Evolutionary conservation across 2,329 filamentous ascomycete species (phyloP), one percentile per base, ranked within the genome.

Genomic region (Pyrenochaeta sp.): DNA sequence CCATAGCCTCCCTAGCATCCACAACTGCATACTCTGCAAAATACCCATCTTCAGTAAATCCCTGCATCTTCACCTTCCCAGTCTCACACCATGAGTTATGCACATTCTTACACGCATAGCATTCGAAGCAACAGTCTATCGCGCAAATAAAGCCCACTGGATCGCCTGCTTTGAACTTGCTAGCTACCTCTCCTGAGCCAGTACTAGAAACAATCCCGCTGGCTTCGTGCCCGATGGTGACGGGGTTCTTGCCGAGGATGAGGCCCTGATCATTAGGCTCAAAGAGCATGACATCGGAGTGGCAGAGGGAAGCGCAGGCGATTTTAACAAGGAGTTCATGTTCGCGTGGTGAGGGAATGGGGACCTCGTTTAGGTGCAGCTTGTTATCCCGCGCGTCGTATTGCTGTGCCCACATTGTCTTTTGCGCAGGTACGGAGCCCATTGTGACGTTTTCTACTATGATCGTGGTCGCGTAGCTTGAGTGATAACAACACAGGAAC

Each of bases 261-360:
- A 76, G 61, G 19, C 71, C 71, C 61, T 74, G 72, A 30, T 73
- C 71, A 49, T 75, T 76, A 5, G 72, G 69, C 58, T 76, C 72
- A 52, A 77, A 75, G 19, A 71, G 62, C 73, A 77, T 76, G 7
- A 79, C 62, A 51, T 80, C 78, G 1, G 76, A 75, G 58, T 80
- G 78, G 61, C 78, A 80, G 9, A 80, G 69, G 0, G 77, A 79
- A 5, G 78, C 78, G 49, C 70, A 78, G 34, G 64, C 63, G 15
- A 80, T 74, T 47, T 78, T 77, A 24, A 80, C 72, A 15, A 80
- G 71, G 24, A 80, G 39, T 62, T 83, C 72, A 60, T 81, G 78
- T 25, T 74, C 73, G 30, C 72, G 72, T 3, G 81, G 80, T 28
- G 70, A 68, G 3, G 82, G 81, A 34, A 83, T 75, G 8, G 80